These are phyloP conservation scores for Conticribra guillardii DNA, from an alignment of 108 stramenopile genomes.

Conservation along the genomic window DNA sequence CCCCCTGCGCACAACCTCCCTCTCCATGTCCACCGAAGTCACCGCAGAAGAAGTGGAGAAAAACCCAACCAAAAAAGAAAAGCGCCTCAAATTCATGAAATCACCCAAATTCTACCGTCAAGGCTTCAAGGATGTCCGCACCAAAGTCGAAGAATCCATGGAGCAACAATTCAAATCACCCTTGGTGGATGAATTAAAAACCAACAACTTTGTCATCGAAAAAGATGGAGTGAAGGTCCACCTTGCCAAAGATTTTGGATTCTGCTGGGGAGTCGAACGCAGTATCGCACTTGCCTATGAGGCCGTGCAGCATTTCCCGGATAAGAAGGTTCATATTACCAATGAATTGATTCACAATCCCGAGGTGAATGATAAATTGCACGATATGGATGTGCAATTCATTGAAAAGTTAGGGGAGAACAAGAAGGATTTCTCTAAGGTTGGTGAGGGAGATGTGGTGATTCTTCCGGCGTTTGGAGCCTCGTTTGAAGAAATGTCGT, in stretches of 20 bases:
- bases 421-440: conserved; percentile 77
- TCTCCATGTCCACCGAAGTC: conserved; percentile 39
- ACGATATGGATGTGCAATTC: conserved; percentile 89
- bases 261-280: conserved; percentile 94
- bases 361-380: conserved; percentile 92
- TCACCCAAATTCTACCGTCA: conserved; percentile 75
- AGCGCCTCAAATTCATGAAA: conserved; percentile 79
- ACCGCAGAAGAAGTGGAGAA: conserved; percentile 17
- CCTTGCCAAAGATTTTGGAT: conserved; percentile 85
- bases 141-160: conserved; percentile 76
- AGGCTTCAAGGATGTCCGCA: conserved; percentile 90
- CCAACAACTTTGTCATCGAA: conserved; percentile 70
- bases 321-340: conserved; percentile 89
- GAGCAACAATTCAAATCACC: conserved; percentile 70
- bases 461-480: conserved; percentile 97
- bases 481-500: conserved; percentile 91
- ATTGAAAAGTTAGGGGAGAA: conserved; percentile 81
- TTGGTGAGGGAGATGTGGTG: conserved; percentile 92
- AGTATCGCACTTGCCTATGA: conserved; percentile 94
- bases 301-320: conserved; percentile 90
- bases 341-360: conserved; percentile 98
- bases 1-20: conserved; percentile 9
- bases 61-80: conserved; percentile 67
- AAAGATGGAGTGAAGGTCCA: conserved; percentile 82
- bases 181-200: conserved; percentile 77